phyloP scores from a whole-genome alignment of 2,329 filamentous ascomycete species.

The Rhynchosporium agropyri region DNA sequence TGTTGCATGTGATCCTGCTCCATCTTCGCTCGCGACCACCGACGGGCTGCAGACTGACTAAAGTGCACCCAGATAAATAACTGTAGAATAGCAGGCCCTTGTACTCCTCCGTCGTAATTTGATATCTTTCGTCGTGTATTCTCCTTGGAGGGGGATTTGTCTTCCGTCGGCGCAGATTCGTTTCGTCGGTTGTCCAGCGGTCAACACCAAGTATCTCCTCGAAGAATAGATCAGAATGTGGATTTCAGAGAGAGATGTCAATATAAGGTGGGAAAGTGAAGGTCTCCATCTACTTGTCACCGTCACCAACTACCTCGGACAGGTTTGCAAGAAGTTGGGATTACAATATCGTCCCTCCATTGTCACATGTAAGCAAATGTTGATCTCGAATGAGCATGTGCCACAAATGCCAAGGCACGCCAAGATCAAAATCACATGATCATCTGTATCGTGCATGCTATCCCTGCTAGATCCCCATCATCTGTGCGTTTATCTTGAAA shows the following conservation, averaged over 20 bases:
- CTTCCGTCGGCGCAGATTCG: conserved; percentile 26
- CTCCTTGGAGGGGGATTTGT: conserved; percentile 21
- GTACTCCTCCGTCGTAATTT: conserved; percentile 2
- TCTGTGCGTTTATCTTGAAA: neutral
- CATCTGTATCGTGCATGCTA: neutral
- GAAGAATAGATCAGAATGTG: neutral
- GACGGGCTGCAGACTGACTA: conserved; percentile 18
- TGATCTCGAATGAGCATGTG: conserved; percentile 2
- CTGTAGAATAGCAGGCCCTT: neutral
- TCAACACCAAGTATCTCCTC: conserved; percentile 9
- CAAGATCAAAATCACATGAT: neutral
- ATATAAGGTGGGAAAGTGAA: neutral
- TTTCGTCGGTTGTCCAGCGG: conserved; percentile 17
- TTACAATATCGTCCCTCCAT: conserved; percentile 1
- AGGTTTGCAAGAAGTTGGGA: neutral
- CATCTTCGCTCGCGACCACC: conserved; percentile 34
- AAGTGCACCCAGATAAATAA: neutral
- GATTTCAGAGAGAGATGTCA: neutral
- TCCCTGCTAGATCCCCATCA: neutral
- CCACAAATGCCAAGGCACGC: neutral
- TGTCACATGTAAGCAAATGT: conserved; percentile 5
- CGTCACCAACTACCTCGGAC: conserved; percentile 11
- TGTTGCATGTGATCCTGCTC: conserved; percentile 42
- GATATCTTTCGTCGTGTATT: conserved; percentile 19
- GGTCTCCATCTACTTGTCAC: neutral